Conservation (phyloP, 2,329 filamentous ascomycete genomes). For the Coniochaeta hoffmannii region DNA sequence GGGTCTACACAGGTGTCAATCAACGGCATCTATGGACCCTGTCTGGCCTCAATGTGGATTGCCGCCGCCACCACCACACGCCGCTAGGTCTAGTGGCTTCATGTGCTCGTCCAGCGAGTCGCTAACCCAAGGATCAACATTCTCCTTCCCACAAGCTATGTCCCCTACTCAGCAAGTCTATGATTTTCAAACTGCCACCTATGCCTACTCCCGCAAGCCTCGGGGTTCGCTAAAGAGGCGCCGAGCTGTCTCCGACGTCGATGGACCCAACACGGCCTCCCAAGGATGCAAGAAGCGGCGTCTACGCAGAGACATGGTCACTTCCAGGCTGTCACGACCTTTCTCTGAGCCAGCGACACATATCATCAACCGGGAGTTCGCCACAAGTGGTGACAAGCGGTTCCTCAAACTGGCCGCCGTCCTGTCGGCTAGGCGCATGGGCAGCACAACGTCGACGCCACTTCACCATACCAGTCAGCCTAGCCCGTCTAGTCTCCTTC, state of each 20-base stretch:
- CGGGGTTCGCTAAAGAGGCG: slow-evolving; percentile 34
- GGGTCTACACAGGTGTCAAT: neutral
- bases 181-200: neutral
- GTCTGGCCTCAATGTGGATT: neutral
- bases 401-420: slow-evolving; percentile 41
- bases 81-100: no score
- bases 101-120: neutral
- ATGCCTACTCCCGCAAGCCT: neutral
- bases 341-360: slow-evolving; percentile 64
- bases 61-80: neutral
- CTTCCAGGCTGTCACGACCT: slow-evolving; percentile 61
- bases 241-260: slow-evolving; percentile 49
- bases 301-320: slow-evolving; percentile 55
- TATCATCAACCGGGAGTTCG: slow-evolving; percentile 54
- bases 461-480: slow-evolving; percentile 8
- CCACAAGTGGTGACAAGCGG: slow-evolving; percentile 34
- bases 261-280: slow-evolving; percentile 44
- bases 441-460: slow-evolving; percentile 6
- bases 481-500: slow-evolving; percentile 35
- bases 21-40: neutral
- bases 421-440: slow-evolving; percentile 23
- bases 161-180: neutral
- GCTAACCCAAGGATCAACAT: neutral
- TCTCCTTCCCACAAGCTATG: slow-evolving; percentile 1
- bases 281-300: slow-evolving; percentile 59